phyloP scores from a whole-genome alignment of 176 grass and related monocot genomes.

The Paspalum notatum region DNA sequence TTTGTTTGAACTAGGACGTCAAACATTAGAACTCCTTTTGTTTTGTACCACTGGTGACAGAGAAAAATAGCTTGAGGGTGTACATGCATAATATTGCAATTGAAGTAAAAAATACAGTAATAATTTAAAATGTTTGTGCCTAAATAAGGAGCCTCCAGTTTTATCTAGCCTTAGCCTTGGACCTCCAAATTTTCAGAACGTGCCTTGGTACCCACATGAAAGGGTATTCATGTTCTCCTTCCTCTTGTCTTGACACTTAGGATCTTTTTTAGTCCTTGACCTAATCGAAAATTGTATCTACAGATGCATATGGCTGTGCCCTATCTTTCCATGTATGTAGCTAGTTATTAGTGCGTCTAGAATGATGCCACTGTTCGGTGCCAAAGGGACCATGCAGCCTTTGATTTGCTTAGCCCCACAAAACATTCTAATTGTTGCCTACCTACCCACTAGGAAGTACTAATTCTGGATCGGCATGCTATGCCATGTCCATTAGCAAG shows the following conservation, averaged over 20 bases:
- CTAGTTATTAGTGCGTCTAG: not conserved
- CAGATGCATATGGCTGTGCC: not conserved
- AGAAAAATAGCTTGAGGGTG: no score
- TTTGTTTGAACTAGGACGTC: no score
- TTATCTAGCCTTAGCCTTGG: no score
- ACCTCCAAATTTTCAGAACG: no score
- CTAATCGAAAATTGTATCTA: constrained; percentile 8
- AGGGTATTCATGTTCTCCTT: not conserved
- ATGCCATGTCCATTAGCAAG: constrained; percentile 8
- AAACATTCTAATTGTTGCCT: constrained; percentile 36
- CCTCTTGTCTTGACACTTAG: not conserved
- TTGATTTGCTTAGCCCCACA: constrained; percentile 23
- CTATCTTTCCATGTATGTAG: not conserved
- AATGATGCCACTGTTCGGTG: constrained; percentile 19
- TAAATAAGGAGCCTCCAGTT: no score
- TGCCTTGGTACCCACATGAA: no score
- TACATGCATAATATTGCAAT: no score
- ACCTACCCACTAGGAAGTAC: constrained; percentile 18
- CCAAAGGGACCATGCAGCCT: not conserved
- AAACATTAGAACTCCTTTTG: no score
- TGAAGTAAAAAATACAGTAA: no score
- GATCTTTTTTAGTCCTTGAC: not conserved
- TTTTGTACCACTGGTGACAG: no score
- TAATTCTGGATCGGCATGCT: constrained; percentile 14
- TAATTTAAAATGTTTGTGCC: no score